phyloP scores from a whole-genome alignment of 345 rosid species.

The Kernera saxatilis region DNA sequence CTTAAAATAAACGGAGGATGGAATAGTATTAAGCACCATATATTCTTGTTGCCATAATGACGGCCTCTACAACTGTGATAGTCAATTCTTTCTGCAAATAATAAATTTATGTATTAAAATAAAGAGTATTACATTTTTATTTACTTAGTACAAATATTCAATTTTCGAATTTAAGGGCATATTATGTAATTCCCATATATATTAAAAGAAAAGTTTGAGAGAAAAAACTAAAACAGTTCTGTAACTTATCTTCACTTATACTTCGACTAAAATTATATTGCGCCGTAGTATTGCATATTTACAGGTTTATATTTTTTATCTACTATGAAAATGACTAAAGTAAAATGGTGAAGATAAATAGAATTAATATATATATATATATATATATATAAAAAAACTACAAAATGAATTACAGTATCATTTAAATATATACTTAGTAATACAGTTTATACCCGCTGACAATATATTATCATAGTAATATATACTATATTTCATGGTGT shows the following conservation, averaged over 20 bases:
- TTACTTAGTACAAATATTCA: neutral
- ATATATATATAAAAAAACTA: too few relatives aligned
- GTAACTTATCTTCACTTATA: too few relatives aligned
- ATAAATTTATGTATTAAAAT: constrained; percentile 9
- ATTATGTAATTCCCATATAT: neutral
- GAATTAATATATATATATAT: neutral
- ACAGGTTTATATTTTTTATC: too few relatives aligned
- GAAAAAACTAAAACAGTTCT: too few relatives aligned
- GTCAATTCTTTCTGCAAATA: constrained; percentile 27
- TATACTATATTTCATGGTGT: neutral
- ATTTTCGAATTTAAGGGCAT: neutral
- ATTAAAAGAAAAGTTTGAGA: too few relatives aligned
- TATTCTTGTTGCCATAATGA: constrained; percentile 7
- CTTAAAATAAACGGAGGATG: too few relatives aligned
- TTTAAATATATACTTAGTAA: too few relatives aligned
- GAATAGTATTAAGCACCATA: neutral
- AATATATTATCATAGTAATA: neutral
- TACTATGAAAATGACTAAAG: too few relatives aligned
- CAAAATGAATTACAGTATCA: neutral
- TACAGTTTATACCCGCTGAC: neutral
- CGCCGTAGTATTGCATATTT: too few relatives aligned
- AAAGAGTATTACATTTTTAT: neutral
- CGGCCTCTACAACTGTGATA: constrained; percentile 14
- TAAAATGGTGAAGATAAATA: neutral
- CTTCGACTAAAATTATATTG: neutral